phyloP scores from a whole-genome alignment of 2,329 filamentous ascomycete species.

The Ascocoryne sarcoides region DNA sequence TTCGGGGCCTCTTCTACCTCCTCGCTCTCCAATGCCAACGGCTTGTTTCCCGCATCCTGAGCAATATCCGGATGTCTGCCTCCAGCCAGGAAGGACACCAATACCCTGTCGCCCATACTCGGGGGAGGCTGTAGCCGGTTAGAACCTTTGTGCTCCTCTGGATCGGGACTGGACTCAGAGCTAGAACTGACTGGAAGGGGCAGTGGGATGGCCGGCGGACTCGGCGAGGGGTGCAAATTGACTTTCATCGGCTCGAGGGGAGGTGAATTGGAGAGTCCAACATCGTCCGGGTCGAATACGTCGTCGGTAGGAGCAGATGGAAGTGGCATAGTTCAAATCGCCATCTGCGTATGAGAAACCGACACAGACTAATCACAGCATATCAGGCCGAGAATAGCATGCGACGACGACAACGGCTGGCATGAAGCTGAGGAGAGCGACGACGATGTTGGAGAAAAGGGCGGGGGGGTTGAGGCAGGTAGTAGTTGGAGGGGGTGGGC shows the following conservation, averaged over 20 bases:
- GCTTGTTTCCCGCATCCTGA: constrained; percentile 42
- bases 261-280: constrained; percentile 34
- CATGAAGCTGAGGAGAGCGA: background rate
- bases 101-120: constrained; percentile 55
- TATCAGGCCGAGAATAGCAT: constrained; percentile 8
- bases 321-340: constrained; percentile 13
- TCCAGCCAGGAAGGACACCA: constrained; percentile 55
- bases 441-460: constrained; percentile 1
- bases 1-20: constrained; percentile 31
- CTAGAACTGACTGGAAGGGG: constrained; percentile 39
- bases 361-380: constrained; percentile 8
- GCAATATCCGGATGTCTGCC: constrained; percentile 59
- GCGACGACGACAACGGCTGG: constrained; percentile 2
- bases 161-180: constrained; percentile 28
- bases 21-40: constrained; percentile 40
- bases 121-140: constrained; percentile 22
- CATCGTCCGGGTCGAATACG: constrained; percentile 41
- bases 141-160: constrained; percentile 15
- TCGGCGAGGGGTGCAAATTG: constrained; percentile 42
- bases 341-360: constrained; percentile 15
- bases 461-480: constrained; percentile 1
- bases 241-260: constrained; percentile 34
- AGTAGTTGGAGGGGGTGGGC: constrained; percentile 2
- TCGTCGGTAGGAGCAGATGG: constrained; percentile 16
- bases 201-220: constrained; percentile 38